Evolutionary conservation across 768 basidiomycete species (phyloP).

Genomic region (Erythrobasidium yunnanense): DNA sequence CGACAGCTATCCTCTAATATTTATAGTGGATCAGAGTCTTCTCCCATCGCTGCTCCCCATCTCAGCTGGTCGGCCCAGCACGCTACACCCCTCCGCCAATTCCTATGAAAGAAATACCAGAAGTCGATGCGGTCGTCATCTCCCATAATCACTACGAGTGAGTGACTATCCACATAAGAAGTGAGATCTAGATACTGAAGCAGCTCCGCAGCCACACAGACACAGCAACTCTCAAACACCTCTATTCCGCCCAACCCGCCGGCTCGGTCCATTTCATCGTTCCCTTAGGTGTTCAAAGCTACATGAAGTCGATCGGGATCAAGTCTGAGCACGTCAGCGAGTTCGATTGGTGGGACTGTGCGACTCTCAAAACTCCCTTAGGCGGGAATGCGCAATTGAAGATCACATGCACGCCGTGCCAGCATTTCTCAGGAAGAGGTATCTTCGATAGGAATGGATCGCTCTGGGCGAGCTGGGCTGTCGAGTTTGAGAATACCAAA

Average conservation of each 20-base stretch:
- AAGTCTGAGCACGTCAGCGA: constrained; percentile 47
- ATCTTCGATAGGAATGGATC: constrained; percentile 50
- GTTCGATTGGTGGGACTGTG: constrained; percentile 58
- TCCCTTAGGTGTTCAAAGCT: constrained; percentile 50
- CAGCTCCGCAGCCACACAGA: constrained; percentile 46
- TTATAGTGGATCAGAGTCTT: constrained; percentile 36
- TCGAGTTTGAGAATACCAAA: constrained; percentile 42
- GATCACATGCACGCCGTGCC: constrained; percentile 54
- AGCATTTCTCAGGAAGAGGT: constrained; percentile 54
- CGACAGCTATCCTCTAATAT: background rate
- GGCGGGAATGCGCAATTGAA: constrained; percentile 40
- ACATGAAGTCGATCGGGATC: constrained; percentile 44
- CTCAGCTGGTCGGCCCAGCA: constrained; percentile 33
- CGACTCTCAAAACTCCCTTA: constrained; percentile 33
- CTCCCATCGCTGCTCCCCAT: constrained; percentile 39
- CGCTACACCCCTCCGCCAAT: constrained; percentile 45
- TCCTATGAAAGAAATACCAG: constrained; percentile 51
- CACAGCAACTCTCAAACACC: constrained; percentile 44
- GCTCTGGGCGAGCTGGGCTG: constrained; percentile 59
- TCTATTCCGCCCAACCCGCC: constrained; percentile 35
- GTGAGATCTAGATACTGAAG: constrained; percentile 25
- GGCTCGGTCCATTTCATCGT: constrained; percentile 50
- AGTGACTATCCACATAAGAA: background rate
- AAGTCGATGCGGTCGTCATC: constrained; percentile 55
- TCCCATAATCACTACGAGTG: constrained; percentile 47